A percentile compares a stretch with the other conserved stretches of the same genome.
These are phyloP conservation scores for Tetrahymena elliotti DNA, from an alignment of 73 alveolate species.

Conservation along the genomic window DNA sequence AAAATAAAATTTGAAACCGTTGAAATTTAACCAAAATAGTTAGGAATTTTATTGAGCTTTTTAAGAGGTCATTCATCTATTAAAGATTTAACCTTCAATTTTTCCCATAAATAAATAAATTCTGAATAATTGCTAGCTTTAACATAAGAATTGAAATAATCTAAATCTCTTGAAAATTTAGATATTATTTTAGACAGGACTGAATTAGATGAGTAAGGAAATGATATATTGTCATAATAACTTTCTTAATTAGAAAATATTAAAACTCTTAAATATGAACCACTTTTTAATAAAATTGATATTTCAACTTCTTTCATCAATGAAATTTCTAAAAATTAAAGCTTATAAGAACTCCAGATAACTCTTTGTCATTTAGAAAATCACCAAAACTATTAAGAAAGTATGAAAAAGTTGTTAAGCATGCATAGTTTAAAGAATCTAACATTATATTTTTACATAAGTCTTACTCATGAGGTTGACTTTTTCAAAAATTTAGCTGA, in stretches of 20 bases:
- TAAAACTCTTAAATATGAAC: neutral
- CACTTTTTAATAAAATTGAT: neutral
- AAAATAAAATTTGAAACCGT: too few relatives aligned
- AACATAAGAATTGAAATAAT: too few relatives aligned
- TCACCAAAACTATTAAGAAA: neutral
- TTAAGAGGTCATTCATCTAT: neutral
- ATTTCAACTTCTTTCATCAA: neutral
- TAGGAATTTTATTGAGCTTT: too few relatives aligned
- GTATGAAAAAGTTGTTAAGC: too few relatives aligned
- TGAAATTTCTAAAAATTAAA: too few relatives aligned
- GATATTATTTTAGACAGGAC: neutral
- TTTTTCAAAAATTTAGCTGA: too few relatives aligned
- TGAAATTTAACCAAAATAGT: neutral
- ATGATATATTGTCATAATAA: neutral
- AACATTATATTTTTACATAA: too few relatives aligned
- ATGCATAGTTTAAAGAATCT: too few relatives aligned
- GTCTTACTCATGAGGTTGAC: neutral
- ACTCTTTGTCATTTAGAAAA: neutral
- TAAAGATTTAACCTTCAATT: too few relatives aligned
- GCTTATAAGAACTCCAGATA: neutral
- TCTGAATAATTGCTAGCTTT: neutral
- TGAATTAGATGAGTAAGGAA: neutral
- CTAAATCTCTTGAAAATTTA: neutral
- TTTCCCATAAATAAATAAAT: too few relatives aligned
- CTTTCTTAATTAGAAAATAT: neutral